phyloP scores from a whole-genome alignment of 2,329 filamentous ascomycete genomes.

The Microdochium trichocladiopsis region DNA sequence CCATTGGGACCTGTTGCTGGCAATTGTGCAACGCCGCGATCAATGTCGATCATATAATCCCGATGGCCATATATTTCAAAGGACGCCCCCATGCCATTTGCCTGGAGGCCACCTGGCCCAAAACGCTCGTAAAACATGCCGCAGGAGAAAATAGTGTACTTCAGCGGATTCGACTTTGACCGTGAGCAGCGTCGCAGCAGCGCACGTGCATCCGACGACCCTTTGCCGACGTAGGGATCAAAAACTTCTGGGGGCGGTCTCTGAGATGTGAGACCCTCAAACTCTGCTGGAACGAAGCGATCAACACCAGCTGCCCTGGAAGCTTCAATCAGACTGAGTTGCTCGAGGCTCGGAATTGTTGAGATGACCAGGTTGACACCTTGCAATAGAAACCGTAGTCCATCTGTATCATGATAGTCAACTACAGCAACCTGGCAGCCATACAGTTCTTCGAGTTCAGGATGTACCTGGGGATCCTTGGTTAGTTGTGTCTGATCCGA shows the following conservation, averaged over 20 bases:
- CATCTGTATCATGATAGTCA: conserved; percentile 54
- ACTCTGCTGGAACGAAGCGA: conserved; percentile 69
- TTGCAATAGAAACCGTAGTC: conserved; percentile 57
- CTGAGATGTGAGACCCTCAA: conserved; percentile 56
- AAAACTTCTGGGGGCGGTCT: conserved; percentile 35
- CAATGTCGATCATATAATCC: conserved; percentile 59
- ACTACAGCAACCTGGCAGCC: conserved; percentile 62
- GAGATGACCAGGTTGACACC: conserved; percentile 72
- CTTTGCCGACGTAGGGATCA: conserved; percentile 53
- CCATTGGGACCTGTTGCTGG: conserved; percentile 46
- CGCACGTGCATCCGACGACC: conserved; percentile 47
- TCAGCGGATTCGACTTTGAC: conserved; percentile 42
- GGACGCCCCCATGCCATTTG: conserved; percentile 50
- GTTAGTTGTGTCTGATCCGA: conserved; percentile 6
- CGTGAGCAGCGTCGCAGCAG: conserved; percentile 47
- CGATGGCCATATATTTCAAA: conserved; percentile 49
- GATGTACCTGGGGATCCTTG: conserved; percentile 35
- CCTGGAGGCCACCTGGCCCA: conserved; percentile 56
- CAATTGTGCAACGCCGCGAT: conserved; percentile 49
- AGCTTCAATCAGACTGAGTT: conserved; percentile 67
- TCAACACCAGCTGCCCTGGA: conserved; percentile 57
- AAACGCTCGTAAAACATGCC: conserved; percentile 73
- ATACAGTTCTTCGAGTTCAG: conserved; percentile 41
- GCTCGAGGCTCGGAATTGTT: conserved; percentile 58
- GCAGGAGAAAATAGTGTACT: conserved; percentile 65